These are phyloP conservation scores for Globisporangium camurandrum DNA, from an alignment of 352 stramenopile genomes.

Conservation along the genomic window DNA sequence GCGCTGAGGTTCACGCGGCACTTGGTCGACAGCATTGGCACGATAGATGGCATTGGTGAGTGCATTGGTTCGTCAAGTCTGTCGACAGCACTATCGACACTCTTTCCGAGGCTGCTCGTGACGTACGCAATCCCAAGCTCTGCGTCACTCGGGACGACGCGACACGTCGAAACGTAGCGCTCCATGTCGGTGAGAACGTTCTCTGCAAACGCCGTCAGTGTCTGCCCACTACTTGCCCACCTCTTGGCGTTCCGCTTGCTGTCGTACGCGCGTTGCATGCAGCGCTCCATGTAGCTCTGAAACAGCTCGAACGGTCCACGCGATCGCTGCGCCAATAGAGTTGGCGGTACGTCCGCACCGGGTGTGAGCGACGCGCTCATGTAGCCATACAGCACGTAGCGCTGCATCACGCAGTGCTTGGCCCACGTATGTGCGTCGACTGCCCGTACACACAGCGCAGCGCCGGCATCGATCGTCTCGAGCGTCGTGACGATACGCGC, in stretches of 20 bases:
- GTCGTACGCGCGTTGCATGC: slow-evolving; percentile 29
- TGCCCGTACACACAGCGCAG: slow-evolving; percentile 14
- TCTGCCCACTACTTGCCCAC: slow-evolving; percentile 14
- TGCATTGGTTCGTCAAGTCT: no score
- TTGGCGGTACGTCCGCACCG: slow-evolving; percentile 12
- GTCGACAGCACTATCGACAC: no score
- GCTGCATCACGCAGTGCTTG: slow-evolving; percentile 29
- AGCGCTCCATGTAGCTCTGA: slow-evolving; percentile 38
- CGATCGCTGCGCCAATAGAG: slow-evolving; percentile 11
- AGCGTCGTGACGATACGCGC: slow-evolving; percentile 17
- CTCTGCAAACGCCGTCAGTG: slow-evolving; percentile 28
- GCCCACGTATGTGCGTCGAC: slow-evolving; percentile 26
- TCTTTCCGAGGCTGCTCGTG: background rate
- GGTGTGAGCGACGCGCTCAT: slow-evolving; percentile 22
- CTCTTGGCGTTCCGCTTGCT: slow-evolving; percentile 28
- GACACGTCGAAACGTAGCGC: slow-evolving; percentile 24
- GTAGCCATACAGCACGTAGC: slow-evolving; percentile 28
- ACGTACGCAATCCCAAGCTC: slow-evolving; percentile 32
- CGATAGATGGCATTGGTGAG: no score
- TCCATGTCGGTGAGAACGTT: slow-evolving; percentile 23
- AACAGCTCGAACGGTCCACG: slow-evolving; percentile 37
- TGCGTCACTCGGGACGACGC: slow-evolving; percentile 31
- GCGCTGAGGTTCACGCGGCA: slow-evolving; percentile 27
- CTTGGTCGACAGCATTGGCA: slow-evolving; percentile 22
- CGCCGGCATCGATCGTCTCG: slow-evolving; percentile 11